These are phyloP conservation scores for Cryphonectria naterciae DNA, from an alignment of 2,329 filamentous ascomycete species.

Conservation along the genomic window DNA sequence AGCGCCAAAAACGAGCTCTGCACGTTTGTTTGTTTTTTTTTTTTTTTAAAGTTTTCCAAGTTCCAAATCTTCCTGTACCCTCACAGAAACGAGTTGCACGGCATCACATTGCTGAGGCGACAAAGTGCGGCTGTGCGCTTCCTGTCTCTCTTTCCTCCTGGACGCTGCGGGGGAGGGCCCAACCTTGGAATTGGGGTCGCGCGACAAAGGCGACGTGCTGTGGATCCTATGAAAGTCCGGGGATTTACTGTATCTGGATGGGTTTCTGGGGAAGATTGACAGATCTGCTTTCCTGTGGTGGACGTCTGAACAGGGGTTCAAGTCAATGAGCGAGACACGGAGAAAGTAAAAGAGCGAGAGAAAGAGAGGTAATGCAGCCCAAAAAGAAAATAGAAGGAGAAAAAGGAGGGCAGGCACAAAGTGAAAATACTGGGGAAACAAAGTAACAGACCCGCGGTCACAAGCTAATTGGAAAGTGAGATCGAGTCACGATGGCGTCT, in stretches of 20 bases:
- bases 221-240: neutral
- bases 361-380: neutral
- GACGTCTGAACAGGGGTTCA: neutral
- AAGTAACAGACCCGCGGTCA: conserved; percentile 14
- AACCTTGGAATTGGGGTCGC: conserved; percentile 19
- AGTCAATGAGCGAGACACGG: neutral
- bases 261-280: neutral
- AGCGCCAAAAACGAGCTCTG: too few species aligned
- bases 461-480: conserved; percentile 15
- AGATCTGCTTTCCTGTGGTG: neutral
- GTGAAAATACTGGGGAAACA: neutral
- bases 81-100: neutral
- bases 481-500: conserved; percentile 28
- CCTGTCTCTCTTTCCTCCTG: too few species aligned
- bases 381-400: neutral
- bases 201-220: conserved; percentile 11
- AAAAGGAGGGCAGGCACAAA: neutral
- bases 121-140: neutral
- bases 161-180: conserved; percentile 6
- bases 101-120: conserved; percentile 1
- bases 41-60: too few species aligned
- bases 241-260: neutral
- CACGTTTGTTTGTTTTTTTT: too few species aligned
- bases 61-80: neutral
- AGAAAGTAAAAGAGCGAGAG: neutral